Conservation (phyloP, 257 asterid genomes). For the Solanum clarkiae region DNA sequence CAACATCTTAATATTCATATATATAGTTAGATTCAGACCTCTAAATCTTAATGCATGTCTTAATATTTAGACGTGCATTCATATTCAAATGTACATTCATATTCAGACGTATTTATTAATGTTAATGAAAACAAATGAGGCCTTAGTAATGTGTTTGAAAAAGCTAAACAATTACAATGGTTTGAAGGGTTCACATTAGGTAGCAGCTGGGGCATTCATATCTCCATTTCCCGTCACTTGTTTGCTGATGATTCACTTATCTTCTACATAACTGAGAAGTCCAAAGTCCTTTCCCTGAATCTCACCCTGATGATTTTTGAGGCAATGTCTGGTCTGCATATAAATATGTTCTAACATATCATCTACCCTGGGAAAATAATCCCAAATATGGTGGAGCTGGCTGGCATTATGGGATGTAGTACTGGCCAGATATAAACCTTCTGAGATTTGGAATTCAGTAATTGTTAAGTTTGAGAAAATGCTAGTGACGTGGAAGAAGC, state of each 20-base stretch:
- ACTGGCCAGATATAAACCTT: not conserved
- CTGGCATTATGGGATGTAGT: not conserved
- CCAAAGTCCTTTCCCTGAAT: not conserved
- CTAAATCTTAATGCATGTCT: too few species aligned
- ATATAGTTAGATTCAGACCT: too few species aligned
- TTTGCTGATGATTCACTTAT: not conserved
- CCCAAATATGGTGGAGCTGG: not conserved
- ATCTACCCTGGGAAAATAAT: not conserved
- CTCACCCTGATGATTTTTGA: not conserved
- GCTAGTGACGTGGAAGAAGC: not conserved
- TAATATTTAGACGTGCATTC: too few species aligned
- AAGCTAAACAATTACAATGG: not conserved
- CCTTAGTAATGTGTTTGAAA: not conserved
- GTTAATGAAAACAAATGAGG: too few species aligned
- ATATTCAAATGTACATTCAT: too few species aligned
- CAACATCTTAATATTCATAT: too few species aligned
- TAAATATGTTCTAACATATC: not conserved
- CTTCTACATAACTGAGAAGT: not conserved
- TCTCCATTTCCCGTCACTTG: not conserved
- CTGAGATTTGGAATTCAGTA: not conserved
- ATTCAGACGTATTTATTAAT: too few species aligned
- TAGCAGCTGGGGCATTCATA: not conserved
- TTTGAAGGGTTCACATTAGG: not conserved
- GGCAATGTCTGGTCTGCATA: not conserved
- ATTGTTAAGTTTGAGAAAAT: not conserved